Conservation (phyloP, 2,329 filamentous ascomycete genomes). For the Coniella vitis region DNA sequence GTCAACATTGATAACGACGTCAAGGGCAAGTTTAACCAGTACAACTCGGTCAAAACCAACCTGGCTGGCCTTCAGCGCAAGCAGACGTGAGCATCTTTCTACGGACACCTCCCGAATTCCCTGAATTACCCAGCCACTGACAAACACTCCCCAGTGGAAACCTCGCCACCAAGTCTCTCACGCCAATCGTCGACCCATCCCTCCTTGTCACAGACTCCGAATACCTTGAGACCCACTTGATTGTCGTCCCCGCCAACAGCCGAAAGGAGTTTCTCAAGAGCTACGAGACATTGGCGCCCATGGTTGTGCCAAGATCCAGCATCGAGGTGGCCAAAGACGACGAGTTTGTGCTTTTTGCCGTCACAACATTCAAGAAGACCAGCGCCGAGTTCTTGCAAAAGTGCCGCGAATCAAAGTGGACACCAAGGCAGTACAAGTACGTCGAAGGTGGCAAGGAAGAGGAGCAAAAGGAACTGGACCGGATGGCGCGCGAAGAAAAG, state of each 20-base stretch:
- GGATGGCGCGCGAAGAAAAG: constrained; percentile 74
- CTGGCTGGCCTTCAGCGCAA: constrained; percentile 75
- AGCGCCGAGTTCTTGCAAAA: constrained; percentile 84
- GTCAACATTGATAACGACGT: constrained; percentile 92
- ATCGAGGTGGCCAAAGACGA: constrained; percentile 75
- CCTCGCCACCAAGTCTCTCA: constrained; percentile 85
- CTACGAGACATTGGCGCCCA: constrained; percentile 82
- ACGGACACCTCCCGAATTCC: neutral
- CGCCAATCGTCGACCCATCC: constrained; percentile 76
- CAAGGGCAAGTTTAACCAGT: constrained; percentile 88
- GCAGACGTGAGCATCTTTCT: constrained; percentile 59
- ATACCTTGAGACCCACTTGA: constrained; percentile 91
- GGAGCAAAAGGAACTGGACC: constrained; percentile 79
- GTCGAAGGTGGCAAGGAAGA: constrained; percentile 84
- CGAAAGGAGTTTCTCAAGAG: constrained; percentile 83
- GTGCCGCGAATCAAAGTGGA: constrained; percentile 89
- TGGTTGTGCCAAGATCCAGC: constrained; percentile 90
- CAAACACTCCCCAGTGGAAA: constrained; percentile 58
- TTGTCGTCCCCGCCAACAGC: constrained; percentile 74
- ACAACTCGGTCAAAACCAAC: constrained; percentile 84
- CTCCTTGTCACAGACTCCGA: constrained; percentile 84
- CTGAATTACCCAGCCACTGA: neutral
- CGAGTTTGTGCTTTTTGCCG: constrained; percentile 82
- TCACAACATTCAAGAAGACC: constrained; percentile 91
- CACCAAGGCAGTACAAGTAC: constrained; percentile 88